Conservation (phyloP, 2,329 filamentous ascomycete genomes). For the Colletotrichum sp. region DNA sequence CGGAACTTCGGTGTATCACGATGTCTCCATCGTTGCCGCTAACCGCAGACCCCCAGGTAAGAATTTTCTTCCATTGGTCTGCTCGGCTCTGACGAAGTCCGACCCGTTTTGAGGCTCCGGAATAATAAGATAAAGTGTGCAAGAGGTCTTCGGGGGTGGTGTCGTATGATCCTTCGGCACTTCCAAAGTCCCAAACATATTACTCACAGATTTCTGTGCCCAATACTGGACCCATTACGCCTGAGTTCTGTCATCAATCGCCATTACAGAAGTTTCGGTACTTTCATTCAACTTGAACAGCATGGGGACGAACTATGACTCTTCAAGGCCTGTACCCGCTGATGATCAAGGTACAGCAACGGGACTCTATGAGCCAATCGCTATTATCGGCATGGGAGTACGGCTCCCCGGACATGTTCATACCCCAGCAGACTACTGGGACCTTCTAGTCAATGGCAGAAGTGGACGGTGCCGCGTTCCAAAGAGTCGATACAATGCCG, state of each 20-base stretch:
- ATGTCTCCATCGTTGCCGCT: neutral
- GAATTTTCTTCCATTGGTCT: neutral
- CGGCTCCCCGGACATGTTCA: conserved; percentile 33
- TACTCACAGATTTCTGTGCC: neutral
- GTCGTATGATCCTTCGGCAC: neutral
- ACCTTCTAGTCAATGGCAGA: conserved; percentile 32
- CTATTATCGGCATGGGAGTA: conserved; percentile 36
- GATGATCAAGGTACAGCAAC: neutral
- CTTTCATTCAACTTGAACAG: neutral
- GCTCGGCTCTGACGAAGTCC: neutral
- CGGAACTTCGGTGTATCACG: neutral
- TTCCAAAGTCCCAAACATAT: neutral
- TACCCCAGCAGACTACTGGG: conserved; percentile 31
- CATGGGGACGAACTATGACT: neutral
- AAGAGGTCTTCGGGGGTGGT: neutral
- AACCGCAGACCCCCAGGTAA: neutral
- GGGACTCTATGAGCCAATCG: conserved; percentile 26
- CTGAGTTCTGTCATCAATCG: neutral
- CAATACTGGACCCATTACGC: neutral
- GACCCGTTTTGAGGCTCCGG: neutral
- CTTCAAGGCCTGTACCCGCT: neutral
- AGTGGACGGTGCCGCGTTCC: conserved; percentile 29
- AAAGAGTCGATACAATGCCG: conserved; percentile 28
- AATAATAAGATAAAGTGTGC: neutral
- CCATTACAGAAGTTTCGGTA: neutral